phyloP scores from a whole-genome alignment of 108 stramenopile species.

The Nitzschia putrida region DNA sequence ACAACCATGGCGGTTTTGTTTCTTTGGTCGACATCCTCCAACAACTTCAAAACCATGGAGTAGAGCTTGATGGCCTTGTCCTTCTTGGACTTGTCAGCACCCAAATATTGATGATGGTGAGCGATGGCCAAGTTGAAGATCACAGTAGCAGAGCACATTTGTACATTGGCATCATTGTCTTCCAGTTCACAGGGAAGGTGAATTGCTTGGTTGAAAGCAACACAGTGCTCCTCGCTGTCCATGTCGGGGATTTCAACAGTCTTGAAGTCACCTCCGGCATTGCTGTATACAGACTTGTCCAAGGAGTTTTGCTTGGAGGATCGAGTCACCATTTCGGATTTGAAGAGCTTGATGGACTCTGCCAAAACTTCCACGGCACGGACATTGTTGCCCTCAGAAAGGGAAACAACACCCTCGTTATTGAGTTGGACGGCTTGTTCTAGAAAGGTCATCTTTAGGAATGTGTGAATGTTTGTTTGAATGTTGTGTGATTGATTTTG shows the following conservation, averaged over 20 bases:
- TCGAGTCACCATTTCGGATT: constrained; percentile 6
- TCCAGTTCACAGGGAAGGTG: constrained; percentile 6
- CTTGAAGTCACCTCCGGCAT: not conserved
- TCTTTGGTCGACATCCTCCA: constrained; percentile 1
- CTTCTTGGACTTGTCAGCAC: not conserved
- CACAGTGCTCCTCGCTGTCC: constrained; percentile 8
- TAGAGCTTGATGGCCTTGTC: constrained; percentile 25
- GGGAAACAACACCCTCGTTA: constrained; percentile 22
- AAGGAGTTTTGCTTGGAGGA: not conserved
- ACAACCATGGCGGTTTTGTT: not conserved
- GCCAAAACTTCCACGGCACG: constrained; percentile 7
- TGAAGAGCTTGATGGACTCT: constrained; percentile 19
- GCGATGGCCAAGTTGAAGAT: constrained; percentile 34
- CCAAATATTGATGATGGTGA: constrained; percentile 11
- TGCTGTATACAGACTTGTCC: not conserved
- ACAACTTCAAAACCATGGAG: constrained; percentile 17
- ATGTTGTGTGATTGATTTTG: no score
- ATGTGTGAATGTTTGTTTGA: not conserved
- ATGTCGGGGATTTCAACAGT: constrained; percentile 24
- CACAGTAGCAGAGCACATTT: constrained; percentile 28
- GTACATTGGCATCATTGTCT: constrained; percentile 5
- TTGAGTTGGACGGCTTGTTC: constrained; percentile 19
- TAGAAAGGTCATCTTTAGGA: constrained; percentile 14
- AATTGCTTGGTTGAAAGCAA: constrained; percentile 25
- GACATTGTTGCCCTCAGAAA: constrained; percentile 14